These are phyloP conservation scores for Clavulina sp. DNA, from an alignment of 768 basidiomycete genomes.

Conservation along the genomic window DNA sequence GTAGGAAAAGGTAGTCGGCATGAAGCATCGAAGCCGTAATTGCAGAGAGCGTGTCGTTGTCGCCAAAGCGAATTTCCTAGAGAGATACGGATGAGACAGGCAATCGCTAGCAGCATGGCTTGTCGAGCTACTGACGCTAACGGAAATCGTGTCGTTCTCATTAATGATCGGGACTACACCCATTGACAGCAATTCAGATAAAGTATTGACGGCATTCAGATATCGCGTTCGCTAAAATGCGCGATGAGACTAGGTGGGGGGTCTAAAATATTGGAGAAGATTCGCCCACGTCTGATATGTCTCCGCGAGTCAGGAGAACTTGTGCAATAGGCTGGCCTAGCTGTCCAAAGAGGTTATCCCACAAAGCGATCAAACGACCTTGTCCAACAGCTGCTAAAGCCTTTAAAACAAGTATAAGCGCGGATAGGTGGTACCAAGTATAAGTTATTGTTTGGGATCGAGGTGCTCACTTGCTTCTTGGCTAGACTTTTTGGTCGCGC, in stretches of 20 bases:
- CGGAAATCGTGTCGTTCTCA: slow-evolving; percentile 96
- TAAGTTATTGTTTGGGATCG: not conserved
- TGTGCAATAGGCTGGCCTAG: slow-evolving; percentile 93
- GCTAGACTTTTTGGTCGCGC: slow-evolving; percentile 67
- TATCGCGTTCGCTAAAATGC: slow-evolving; percentile 68
- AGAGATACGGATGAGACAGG: not conserved
- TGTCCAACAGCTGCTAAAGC: slow-evolving; percentile 95
- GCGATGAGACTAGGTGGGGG: not conserved
- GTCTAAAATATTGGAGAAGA: slow-evolving; percentile 7
- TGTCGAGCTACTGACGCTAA: slow-evolving; percentile 48
- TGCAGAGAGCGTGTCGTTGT: slow-evolving; percentile 95
- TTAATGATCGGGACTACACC: slow-evolving; percentile 97
- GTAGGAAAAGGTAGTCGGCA: slow-evolving; percentile 89
- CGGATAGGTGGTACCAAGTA: not conserved
- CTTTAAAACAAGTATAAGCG: slow-evolving; percentile 22
- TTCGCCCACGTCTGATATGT: slow-evolving; percentile 78
- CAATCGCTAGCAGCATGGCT: not conserved
- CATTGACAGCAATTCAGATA: slow-evolving; percentile 79
- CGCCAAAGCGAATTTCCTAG: slow-evolving; percentile 99
- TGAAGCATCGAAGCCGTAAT: slow-evolving; percentile 96
- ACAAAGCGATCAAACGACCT: slow-evolving; percentile 85
- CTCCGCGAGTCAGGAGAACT: slow-evolving; percentile 81
- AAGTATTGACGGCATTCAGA: slow-evolving; percentile 89
- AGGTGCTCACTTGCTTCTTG: slow-evolving; percentile 64
- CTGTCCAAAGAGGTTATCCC: slow-evolving; percentile 92